Evolutionary conservation across 768 basidiomycete species (phyloP), one percentile per base, ranked within the genome.

Genomic region (Sarcodon aspratus): DNA sequence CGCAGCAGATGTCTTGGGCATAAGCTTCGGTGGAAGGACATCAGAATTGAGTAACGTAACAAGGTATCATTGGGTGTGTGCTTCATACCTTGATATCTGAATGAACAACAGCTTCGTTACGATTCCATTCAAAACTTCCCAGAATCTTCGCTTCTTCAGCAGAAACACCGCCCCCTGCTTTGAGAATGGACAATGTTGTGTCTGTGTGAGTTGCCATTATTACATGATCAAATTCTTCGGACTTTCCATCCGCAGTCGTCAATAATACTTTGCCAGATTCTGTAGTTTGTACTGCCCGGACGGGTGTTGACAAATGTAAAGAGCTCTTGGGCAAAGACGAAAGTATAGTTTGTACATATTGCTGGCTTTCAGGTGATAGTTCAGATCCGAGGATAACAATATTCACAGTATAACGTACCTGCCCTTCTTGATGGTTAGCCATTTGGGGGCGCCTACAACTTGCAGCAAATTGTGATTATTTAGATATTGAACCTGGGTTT

Each of bases 171-270:
- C 69, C 67, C 1, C 82, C 84, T 1, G 64, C 65, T 15, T 68
- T 63, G 3, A 80, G 63, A 9, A 80, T 74, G 3, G 57, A 45
- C 11, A 86, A 64, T 0, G 77, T 73, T 1, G 76, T 73, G 56
- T 87, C 80, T 1, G 84, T 82, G 61, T 88, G 85, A 51, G 76
- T 82, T 2, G 85, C 82, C 32, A 89, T 59, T 38, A 87, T 80
- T 44, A 89, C 80, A 59, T 80, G 79, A 60, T 88, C 84, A 58
- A 78, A 88, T 1, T 57, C 54, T 27, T 70, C 62, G 17, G 61
- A 63, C 31, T 66, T 59, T 0, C 78, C 82, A 7, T 60, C 59
- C 4, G 62, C 63, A 0, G 80, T 80, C 5, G 63, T 71, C 7
- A 86, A 56, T 7, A 63, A 53, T 7, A 83, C 68, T 10, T 58